Conservation (phyloP, 306 rosid genomes). For the Luffa aegyptiaca region DNA sequence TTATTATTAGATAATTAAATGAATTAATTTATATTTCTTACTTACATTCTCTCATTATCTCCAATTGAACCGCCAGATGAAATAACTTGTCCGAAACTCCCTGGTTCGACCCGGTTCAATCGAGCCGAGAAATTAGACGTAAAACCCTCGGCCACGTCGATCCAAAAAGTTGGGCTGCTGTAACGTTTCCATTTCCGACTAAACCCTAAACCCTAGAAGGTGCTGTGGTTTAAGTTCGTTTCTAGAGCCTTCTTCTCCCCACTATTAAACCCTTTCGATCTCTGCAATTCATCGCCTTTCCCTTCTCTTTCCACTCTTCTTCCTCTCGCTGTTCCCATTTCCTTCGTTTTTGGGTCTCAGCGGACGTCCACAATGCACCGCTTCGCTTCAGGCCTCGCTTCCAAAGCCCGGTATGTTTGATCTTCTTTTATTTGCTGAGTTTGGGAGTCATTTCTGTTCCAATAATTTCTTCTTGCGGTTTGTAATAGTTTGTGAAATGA, state of each 20-base stretch:
- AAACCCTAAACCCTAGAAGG: slow-evolving; percentile 80
- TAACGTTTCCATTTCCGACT: not conserved
- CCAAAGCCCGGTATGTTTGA: slow-evolving; percentile 55
- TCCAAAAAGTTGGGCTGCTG: not conserved
- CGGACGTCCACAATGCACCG: slow-evolving; percentile 48
- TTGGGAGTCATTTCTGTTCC: not conserved
- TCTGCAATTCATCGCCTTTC: not conserved
- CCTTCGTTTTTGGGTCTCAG: not conserved
- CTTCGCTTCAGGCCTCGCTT: slow-evolving; percentile 67
- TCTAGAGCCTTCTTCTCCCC: slow-evolving; percentile 61
- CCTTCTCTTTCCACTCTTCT: not conserved
- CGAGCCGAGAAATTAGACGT: not conserved
- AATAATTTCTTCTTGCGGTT: not conserved
- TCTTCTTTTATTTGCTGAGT: not conserved
- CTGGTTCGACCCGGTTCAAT: not conserved
- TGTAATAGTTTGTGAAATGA: not conserved
- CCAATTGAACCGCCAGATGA: no score
- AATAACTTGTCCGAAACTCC: no score
- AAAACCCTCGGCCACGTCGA: not conserved
- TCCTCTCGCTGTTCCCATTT: not conserved
- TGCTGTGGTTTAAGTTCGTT: slow-evolving; percentile 9
- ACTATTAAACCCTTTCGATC: slow-evolving; percentile 23
- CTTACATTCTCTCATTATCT: no score
- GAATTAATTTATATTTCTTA: no score
- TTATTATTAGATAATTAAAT: no score